Base-by-base conservation (phyloP, 2,329 filamentous ascomycete species). In the Emergomyces orientalis region DNA sequence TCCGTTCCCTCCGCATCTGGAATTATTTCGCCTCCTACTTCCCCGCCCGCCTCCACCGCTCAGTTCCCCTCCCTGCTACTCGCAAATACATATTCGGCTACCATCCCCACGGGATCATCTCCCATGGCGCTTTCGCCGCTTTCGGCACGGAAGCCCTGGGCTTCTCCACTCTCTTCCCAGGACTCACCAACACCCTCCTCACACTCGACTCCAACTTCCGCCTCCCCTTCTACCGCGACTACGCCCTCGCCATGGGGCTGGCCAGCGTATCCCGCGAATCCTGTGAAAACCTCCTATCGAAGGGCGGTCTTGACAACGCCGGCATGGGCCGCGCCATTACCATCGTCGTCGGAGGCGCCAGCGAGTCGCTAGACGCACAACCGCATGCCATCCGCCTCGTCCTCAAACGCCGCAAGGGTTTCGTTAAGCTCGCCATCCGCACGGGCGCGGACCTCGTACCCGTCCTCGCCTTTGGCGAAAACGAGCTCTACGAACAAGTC, bases 71-170 rank as follows among this genome's bases (percentile, higher is more conserved):
- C 7, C 84, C 89, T 27, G 84, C 91, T 0, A 91, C 88, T 1
- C 83, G 91, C 66, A 96, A 96, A 76, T 99, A 97, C 78, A 91
- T 99, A 66, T 91, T 99, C 70, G 93, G 93, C 54, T 97, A 97
- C 75, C 94, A 97, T 71, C 94, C 94, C 0, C 94, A 99, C 72
- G 93, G 94, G 30, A 97, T 99, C 75, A 97, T 99, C 71, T 94
- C 89, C 5, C 91, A 97, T 70, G 94, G 93, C n/a, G 93, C 92
- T 0, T 97, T 93, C 78, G 90, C 87, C 5, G 89, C 92, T 5
- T 97, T 97, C 71, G 89, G 83, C 3, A 97, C 93, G 0, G 92
- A 97, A 69, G 91, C 91, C 0, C 82, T 97, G 0, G 91, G 91
- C 0, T 97, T 97, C 74, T 82, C 85, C 0, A 85, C 89, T 62